Base-by-base conservation (phyloP, 805 yeast species). In the Peterozyma toletana region DNA sequence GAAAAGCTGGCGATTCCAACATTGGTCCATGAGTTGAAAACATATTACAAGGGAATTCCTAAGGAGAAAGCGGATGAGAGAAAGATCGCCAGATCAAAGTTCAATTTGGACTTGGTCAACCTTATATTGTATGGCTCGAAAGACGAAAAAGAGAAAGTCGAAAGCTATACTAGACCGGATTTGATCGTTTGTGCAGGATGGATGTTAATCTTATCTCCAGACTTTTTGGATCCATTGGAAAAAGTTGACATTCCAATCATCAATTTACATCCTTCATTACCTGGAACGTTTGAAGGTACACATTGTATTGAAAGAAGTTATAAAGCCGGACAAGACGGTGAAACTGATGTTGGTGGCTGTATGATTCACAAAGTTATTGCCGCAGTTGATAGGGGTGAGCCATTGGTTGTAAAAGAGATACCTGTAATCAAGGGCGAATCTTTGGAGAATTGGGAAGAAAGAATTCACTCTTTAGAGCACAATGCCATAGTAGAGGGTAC, bases 281-380 rank as follows among this genome's bases (percentile, higher is more conserved):
- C 99, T 1, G 96, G 96, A 27, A 89, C 89, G 5, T 93, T 91
- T 68, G 98, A 91, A 46, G 99, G 99, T 5, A 91, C 95, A 10
- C 89, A 87, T 65, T 98, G 99, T 10, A 93, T 93, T 47, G 96
- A 93, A 55, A 72, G 98, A 56, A 96, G 97, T 1, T 93, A 95
- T 91, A 71, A 88, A 55, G 95, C 95, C 11, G 96, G 96, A 34
- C 96, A 90, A 57, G 78, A 78, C 27, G 96, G 96, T 9, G 74
- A 78, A 51, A 77, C 81, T 42, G 53, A 72, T 9, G 77, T 75
- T 50, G 96, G 95, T 13, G 99, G 99, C 2, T 86, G 93, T 42
- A 93, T 93, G 99, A 86, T 93, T 38, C 99, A 93, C 67, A 78
- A 84, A 57, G 98, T 93, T n/a, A 90, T 93, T 53, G 86, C 89